Percentiles rank a stretch among this genome's conserved stretches.
These are phyloP conservation scores for Globisporangium splendens DNA, from an alignment of 352 stramenopile genomes.

Conservation along the genomic window DNA sequence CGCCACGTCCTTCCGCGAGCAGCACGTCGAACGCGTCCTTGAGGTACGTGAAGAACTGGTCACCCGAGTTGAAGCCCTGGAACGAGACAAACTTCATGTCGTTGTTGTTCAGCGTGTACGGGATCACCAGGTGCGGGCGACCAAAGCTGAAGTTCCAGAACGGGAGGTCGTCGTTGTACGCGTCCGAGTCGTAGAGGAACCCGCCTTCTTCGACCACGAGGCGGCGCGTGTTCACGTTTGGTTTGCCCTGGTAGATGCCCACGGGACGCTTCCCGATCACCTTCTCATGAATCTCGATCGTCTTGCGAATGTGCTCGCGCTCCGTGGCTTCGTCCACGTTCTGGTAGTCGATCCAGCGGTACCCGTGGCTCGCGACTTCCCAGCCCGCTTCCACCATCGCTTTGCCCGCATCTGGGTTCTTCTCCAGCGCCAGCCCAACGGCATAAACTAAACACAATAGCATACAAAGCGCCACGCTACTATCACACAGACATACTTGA, in stretches of 20 bases:
- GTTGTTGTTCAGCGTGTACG: conserved; percentile 95
- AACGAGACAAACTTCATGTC: conserved; percentile 95
- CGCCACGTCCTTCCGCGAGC: conserved; percentile 85
- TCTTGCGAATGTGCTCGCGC: conserved; percentile 90
- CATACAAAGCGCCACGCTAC: not conserved
- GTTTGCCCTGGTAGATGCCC: conserved; percentile 96
- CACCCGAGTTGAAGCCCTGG: conserved; percentile 90
- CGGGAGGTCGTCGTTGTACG: conserved; percentile 94
- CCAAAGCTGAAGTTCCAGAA: conserved; percentile 92
- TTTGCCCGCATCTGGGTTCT: conserved; percentile 85
- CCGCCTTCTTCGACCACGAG: conserved; percentile 90
- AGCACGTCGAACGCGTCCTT: conserved; percentile 89
- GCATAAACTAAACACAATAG: conserved; percentile 72
- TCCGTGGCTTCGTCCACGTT: conserved; percentile 90
- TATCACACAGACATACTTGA: not conserved
- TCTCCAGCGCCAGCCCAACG: conserved; percentile 93
- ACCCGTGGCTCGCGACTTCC: conserved; percentile 93
- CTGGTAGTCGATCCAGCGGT: conserved; percentile 96
- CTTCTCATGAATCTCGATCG: conserved; percentile 89
- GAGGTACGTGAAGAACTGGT: conserved; percentile 93
- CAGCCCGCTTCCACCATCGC: conserved; percentile 92
- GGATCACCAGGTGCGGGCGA: conserved; percentile 92
- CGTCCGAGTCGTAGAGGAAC: conserved; percentile 96
- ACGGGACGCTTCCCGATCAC: conserved; percentile 87
- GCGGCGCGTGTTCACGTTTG: conserved; percentile 89